Evolutionary conservation across 192 early-diverging fungal genomes (phyloP).

Genomic region (Coemansia sp.): DNA sequence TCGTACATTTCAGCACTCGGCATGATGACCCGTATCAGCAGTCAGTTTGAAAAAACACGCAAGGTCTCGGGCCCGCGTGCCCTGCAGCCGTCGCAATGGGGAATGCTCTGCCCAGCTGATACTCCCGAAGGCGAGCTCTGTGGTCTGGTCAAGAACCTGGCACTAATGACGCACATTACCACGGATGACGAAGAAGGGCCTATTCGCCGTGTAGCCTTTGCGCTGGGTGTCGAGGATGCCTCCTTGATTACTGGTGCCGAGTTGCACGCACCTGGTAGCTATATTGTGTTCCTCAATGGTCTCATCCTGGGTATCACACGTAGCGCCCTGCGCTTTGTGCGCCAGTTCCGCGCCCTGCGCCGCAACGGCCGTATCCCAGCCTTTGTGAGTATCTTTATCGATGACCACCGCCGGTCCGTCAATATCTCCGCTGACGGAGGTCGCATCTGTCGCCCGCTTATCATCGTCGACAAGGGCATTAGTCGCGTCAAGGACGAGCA

Average conservation of each 20-base stretch:
- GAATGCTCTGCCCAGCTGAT: slow-evolving; percentile 95
- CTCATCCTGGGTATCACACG: slow-evolving; percentile 86
- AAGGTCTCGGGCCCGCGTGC: slow-evolving; percentile 97
- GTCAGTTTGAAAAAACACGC: slow-evolving; percentile 97
- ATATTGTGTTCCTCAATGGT: slow-evolving; percentile 93
- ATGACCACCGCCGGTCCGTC: slow-evolving; percentile 76
- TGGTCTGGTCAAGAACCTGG: slow-evolving; percentile 95
- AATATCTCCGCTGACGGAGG: slow-evolving; percentile 93
- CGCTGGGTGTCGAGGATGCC: slow-evolving; percentile 90
- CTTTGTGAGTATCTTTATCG: slow-evolving; percentile 87
- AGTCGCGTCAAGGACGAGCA: slow-evolving; percentile 63
- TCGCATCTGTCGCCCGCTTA: slow-evolving; percentile 93
- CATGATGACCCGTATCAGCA: slow-evolving; percentile 96
- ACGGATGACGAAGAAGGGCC: slow-evolving; percentile 86
- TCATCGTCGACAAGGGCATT: slow-evolving; percentile 83
- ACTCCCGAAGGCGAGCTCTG: slow-evolving; percentile 99
- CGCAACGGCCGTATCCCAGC: slow-evolving; percentile 83
- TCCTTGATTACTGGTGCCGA: slow-evolving; percentile 85
- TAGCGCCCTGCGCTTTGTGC: slow-evolving; percentile 77
- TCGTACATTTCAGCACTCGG: slow-evolving; percentile 93
- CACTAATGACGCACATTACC: slow-evolving; percentile 98
- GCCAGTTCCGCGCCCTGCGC: slow-evolving; percentile 79
- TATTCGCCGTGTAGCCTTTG: slow-evolving; percentile 71
- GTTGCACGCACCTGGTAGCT: slow-evolving; percentile 72
- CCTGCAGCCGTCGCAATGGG: slow-evolving; percentile 96